phyloP scores from a whole-genome alignment of 805 yeast species.

The Kodamaea hsintzibuensis region DNA sequence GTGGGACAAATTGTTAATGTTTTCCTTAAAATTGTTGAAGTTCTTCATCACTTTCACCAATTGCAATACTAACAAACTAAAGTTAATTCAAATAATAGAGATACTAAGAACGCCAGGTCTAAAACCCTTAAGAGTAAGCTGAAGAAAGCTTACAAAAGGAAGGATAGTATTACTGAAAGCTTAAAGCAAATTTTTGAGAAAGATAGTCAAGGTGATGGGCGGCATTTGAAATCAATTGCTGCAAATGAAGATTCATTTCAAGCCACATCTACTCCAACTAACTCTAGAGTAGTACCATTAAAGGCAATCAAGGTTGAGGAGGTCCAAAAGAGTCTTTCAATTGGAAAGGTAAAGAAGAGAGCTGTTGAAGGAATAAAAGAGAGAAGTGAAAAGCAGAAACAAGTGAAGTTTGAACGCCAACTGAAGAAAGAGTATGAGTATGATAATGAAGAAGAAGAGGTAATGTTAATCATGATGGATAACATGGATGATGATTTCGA shows the following conservation, averaged over 20 bases:
- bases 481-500: neutral
- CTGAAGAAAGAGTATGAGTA: neutral
- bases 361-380: neutral
- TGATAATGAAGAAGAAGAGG: neutral
- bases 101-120: neutral
- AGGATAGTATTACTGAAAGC: neutral
- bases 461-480: neutral
- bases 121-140: neutral
- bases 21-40: too few species aligned
- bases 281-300: conserved; percentile 1
- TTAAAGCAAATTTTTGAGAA: neutral
- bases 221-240: neutral
- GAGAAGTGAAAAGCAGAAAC: too few species aligned
- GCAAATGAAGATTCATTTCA: conserved; percentile 8
- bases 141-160: neutral
- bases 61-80: neutral
- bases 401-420: neutral
- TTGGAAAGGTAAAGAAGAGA: neutral
- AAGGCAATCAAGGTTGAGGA: conserved; percentile 7
- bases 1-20: too few species aligned
- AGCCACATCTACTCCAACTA: conserved; percentile 17
- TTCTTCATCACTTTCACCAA: too few species aligned
- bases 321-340: conserved; percentile 6
- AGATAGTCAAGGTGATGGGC: neutral
- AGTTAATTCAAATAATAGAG: neutral